Conservation (phyloP, 2,329 filamentous ascomycete genomes). For the Phymatotrichopsis omnivora region DNA sequence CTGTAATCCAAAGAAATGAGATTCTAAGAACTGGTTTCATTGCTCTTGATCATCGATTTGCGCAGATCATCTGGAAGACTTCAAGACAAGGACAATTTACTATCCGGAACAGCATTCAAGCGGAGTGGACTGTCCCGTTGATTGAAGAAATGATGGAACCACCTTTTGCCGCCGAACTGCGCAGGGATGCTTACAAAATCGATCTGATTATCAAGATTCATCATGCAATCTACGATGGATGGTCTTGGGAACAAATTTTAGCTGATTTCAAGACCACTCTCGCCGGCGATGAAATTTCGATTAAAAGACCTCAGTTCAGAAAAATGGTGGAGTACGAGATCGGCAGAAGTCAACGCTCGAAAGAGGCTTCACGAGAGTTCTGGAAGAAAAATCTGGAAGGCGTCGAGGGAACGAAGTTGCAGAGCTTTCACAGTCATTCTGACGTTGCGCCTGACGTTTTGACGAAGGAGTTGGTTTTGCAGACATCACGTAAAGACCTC, state of each 20-base stretch:
- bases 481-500: conserved; percentile 27
- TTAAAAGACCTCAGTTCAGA: conserved; percentile 48
- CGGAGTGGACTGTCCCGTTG: conserved; percentile 31
- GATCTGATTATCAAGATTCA: conserved; percentile 51
- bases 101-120: conserved; percentile 35
- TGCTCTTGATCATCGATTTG: conserved; percentile 42
- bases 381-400: conserved; percentile 59
- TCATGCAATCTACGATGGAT: conserved; percentile 86
- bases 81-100: conserved; percentile 40
- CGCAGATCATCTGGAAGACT: conserved; percentile 53
- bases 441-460: conserved; percentile 30
- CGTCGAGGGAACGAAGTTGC: conserved; percentile 46
- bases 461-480: conserved; percentile 3
- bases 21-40: conserved; percentile 67
- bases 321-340: conserved; percentile 47
- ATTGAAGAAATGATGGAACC: conserved; percentile 38
- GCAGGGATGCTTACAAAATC: conserved; percentile 3
- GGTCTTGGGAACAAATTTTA: conserved; percentile 69
- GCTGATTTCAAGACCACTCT: conserved; percentile 53
- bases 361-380: conserved; percentile 45
- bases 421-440: conserved; percentile 45
- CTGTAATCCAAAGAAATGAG: conserved; percentile 48
- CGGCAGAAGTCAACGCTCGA: conserved; percentile 32
- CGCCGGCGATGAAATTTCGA: conserved; percentile 26
- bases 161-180: conserved; percentile 41